Evolutionary conservation across 345 rosid genomes (phyloP).

Genomic region (Cardamine resedifolia): DNA sequence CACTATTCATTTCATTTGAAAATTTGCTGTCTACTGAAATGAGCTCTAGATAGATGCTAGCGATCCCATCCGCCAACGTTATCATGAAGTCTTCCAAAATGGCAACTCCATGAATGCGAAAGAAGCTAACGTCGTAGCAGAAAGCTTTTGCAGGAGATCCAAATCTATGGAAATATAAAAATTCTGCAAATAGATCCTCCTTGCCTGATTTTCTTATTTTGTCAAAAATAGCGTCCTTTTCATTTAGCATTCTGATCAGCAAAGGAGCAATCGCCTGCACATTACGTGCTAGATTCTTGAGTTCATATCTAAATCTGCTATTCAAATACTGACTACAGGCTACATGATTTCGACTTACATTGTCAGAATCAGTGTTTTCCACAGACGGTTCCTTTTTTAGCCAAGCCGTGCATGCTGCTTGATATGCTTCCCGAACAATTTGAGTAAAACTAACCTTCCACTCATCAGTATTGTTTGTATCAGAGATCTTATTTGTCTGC

Average conservation of each 20-base stretch:
- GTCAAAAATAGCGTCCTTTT: conserved; percentile 53
- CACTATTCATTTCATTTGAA: conserved; percentile 57
- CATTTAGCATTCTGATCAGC: conserved; percentile 63
- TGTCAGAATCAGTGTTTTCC: conserved; percentile 44
- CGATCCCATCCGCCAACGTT: conserved; percentile 80
- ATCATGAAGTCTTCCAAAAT: conserved; percentile 87
- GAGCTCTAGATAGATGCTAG: conserved; percentile 81
- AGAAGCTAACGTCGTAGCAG: conserved; percentile 56
- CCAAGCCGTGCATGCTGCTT: conserved; percentile 65
- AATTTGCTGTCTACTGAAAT: conserved; percentile 83
- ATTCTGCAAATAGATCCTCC: conserved; percentile 77
- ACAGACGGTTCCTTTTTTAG: conserved; percentile 51
- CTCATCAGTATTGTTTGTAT: conserved; percentile 41
- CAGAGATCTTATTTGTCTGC: conserved; percentile 57
- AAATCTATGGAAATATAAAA: conserved; percentile 60
- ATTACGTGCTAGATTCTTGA: conserved; percentile 3
- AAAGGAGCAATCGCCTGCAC: conserved; percentile 57
- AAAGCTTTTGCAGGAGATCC: conserved; percentile 57
- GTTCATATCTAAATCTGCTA: conserved; percentile 17
- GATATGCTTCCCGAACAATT: conserved; percentile 53
- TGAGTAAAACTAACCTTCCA: conserved; percentile 51
- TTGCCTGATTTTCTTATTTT: conserved; percentile 77
- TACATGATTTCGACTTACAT: conserved; percentile 41
- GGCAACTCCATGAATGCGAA: conserved; percentile 58
- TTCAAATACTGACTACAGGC: conserved; percentile 3